Evolutionary conservation across 2,329 filamentous ascomycete genomes (phyloP).

Genomic region (Xylariaceae sp.): DNA sequence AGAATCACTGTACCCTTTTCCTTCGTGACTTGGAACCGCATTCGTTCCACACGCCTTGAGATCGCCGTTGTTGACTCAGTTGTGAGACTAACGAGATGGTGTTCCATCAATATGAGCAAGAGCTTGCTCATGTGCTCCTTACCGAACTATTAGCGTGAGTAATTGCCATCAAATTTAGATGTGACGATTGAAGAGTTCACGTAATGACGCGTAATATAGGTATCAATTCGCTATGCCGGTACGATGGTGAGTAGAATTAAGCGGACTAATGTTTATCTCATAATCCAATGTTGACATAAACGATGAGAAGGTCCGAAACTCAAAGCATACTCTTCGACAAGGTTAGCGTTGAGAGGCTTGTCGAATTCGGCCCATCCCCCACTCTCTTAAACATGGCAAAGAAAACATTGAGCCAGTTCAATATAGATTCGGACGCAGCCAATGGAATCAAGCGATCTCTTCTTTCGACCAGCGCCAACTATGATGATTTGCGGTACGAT

Average conservation of each 20-base stretch:
- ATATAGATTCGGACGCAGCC: constrained; percentile 21
- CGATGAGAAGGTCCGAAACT: constrained; percentile 12
- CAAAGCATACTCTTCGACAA: constrained; percentile 25
- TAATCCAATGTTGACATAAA: not conserved
- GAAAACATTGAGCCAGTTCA: constrained; percentile 24
- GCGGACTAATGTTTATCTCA: not conserved
- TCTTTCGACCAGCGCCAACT: constrained; percentile 24
- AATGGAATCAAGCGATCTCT: constrained; percentile 25
- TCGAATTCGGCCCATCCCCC: constrained; percentile 25
- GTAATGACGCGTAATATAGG: constrained; percentile 9
- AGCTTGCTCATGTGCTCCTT: constrained; percentile 28
- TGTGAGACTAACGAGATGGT: constrained; percentile 10
- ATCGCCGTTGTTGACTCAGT: not conserved
- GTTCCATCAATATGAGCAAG: constrained; percentile 16
- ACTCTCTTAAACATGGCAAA: constrained; percentile 25
- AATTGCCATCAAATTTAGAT: not conserved
- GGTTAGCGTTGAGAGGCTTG: constrained; percentile 20
- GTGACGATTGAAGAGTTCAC: not conserved
- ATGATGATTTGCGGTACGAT: constrained; percentile 26
- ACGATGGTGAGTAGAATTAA: constrained; percentile 8
- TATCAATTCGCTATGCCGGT: constrained; percentile 28
- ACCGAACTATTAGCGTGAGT: constrained; percentile 26
- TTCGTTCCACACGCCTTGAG: not conserved
- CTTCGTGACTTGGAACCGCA: not conserved
- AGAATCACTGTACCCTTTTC: not conserved